Evolutionary conservation across 2,329 filamentous ascomycete species (phyloP).

Genomic region (Camptophora hylomeconis): DNA sequence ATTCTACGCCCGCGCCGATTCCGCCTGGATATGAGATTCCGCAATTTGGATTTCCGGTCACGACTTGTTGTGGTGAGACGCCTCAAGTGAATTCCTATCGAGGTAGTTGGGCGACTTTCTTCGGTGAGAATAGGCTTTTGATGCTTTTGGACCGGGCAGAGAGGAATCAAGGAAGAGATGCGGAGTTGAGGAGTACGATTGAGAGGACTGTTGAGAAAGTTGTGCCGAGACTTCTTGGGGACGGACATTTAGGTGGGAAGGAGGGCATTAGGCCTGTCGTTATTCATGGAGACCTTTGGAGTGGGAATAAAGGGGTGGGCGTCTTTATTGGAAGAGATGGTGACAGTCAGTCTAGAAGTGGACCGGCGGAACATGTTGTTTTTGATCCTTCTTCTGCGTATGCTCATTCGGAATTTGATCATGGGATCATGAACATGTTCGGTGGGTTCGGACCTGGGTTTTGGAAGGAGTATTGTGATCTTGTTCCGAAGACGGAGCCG

Average conservation of each 20-base stretch:
- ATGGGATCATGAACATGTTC: constrained; percentile 96
- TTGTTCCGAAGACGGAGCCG: constrained; percentile 71
- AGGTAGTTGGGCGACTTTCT: constrained; percentile 73
- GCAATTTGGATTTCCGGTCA: constrained; percentile 70
- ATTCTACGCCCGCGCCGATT: constrained; percentile 58
- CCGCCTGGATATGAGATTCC: constrained; percentile 45
- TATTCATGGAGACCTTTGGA: constrained; percentile 89
- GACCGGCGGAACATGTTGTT: constrained; percentile 55
- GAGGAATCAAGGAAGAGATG: constrained; percentile 50
- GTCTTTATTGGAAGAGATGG: constrained; percentile 38
- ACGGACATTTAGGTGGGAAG: constrained; percentile 46
- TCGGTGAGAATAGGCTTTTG: constrained; percentile 60
- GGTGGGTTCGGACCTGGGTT: constrained; percentile 66
- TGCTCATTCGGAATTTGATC: constrained; percentile 76
- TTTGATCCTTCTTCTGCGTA: constrained; percentile 75
- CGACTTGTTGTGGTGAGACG: constrained; percentile 79
- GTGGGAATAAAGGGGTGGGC: constrained; percentile 63
- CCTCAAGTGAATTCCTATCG: constrained; percentile 66
- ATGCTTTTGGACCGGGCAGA: constrained; percentile 48
- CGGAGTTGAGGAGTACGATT: constrained; percentile 48
- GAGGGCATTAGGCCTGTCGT: constrained; percentile 60
- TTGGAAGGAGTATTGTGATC: constrained; percentile 60
- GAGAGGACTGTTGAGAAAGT: constrained; percentile 51
- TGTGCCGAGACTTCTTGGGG: constrained; percentile 63
- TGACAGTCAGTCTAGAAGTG: constrained; percentile 16